Evolutionary conservation across 805 yeast species (phyloP), one percentile per base, ranked within the genome.

Genomic region (Spathaspora passalidarum): DNA sequence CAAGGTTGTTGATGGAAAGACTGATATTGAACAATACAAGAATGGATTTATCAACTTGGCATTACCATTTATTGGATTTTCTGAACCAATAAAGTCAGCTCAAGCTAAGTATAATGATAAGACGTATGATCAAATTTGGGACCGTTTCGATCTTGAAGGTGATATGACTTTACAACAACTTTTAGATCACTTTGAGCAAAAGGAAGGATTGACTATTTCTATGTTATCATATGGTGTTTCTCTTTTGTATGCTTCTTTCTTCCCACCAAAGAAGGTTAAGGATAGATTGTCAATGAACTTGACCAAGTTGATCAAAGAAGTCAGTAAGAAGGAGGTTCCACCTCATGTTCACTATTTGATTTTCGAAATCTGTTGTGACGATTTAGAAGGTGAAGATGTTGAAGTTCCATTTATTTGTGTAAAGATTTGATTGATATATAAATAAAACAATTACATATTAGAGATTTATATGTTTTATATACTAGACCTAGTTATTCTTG

Each of bases 151-250:
- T 57, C 69, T 92, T 43, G 61, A 80, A 46, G 91, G 91, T 45
- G 84, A 91, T 59, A 68, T 88, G 43, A 88, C 94, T 10, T 76
- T 91, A 55, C 79, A 80, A 59, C 82, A 84, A 52, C 73, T 91
- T 49, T 66, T 92, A 47, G 85, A 83, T 48, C 75, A 84, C 56
- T 94, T 94, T 68, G 77, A 86, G 62, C 73, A 82, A 49, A 75
- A 88, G 44, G 96, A 94, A 67, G 96, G 95, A 1, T 76, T 94
- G 50, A 90, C 84, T 53, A 81, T 94, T 44, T 78, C 94, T 14
- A 94, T 94, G 99, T 72, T 94, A 53, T 88, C 97, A 0, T 82
- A 88, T 59, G 97, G 91, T 45, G 96, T 88, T 36, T 84, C 96
- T 1, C 74, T 94, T 53, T 75, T 94, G 55, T 94, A 88, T 62